Conservation (phyloP, 805 yeast genomes). For the Ogataea henricii region DNA sequence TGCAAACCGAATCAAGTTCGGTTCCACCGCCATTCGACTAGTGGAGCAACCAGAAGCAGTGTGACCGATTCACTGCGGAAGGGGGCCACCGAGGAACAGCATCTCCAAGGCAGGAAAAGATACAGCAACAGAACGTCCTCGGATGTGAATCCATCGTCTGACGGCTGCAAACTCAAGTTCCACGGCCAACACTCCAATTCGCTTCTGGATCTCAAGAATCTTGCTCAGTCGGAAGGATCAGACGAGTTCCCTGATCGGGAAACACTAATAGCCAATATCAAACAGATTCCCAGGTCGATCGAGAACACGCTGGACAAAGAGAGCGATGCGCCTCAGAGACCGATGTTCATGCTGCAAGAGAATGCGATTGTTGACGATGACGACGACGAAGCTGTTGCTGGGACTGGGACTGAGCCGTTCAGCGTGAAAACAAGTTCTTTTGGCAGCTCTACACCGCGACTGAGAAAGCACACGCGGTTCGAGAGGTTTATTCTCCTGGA, state of each 20-base stretch:
- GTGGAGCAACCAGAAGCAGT: conserved; percentile 18
- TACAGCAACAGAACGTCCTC: conserved; percentile 4
- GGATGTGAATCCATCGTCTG: conserved; percentile 2
- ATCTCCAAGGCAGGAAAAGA: not conserved
- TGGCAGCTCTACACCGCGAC: conserved; percentile 3
- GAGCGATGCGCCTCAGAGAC: conserved; percentile 13
- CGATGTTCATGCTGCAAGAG: conserved; percentile 9
- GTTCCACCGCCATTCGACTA: conserved; percentile 33
- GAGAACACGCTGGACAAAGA: conserved; percentile 5
- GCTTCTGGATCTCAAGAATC: conserved; percentile 23
- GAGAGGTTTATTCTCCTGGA: conserved; percentile 86
- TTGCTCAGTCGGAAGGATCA: conserved; percentile 16
- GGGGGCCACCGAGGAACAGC: too few species aligned
- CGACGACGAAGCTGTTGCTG: conserved; percentile 8
- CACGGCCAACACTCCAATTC: conserved; percentile 24
- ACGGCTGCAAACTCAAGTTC: not conserved
- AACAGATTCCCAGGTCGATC: conserved; percentile 28
- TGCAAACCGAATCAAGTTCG: conserved; percentile 11
- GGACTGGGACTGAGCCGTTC: not conserved
- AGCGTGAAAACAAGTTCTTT: conserved; percentile 5
- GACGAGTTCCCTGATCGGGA: conserved; percentile 31
- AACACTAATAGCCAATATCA: conserved; percentile 41
- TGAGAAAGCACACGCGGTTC: conserved; percentile 49
- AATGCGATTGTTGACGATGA: conserved; percentile 21
- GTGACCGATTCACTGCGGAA: not conserved